Evolutionary conservation across 1,284 basidiomycete genomes (phyloP).

Genomic region (Ustilago cynodontis): DNA sequence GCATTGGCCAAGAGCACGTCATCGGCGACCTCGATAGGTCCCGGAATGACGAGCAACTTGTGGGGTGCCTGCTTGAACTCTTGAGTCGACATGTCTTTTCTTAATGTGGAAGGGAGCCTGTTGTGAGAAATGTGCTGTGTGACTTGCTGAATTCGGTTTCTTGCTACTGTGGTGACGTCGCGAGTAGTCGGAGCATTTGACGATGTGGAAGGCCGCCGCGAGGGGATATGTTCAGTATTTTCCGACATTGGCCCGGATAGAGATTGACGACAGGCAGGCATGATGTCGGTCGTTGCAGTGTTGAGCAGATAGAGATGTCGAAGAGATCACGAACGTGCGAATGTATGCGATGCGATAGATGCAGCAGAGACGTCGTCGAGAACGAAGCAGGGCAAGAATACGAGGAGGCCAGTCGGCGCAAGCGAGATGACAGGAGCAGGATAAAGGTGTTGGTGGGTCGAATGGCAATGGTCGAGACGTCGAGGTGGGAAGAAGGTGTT

Average conservation of each 20-base stretch:
- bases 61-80: slow-evolving; percentile 65
- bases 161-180: slow-evolving; percentile 31
- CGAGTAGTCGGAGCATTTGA: slow-evolving; percentile 5
- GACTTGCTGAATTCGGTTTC: slow-evolving; percentile 44
- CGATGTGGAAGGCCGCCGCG: slow-evolving; percentile 33
- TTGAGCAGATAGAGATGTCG: background rate
- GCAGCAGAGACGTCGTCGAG: background rate
- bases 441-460: background rate
- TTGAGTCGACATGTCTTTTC: slow-evolving; percentile 46
- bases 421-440: background rate
- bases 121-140: slow-evolving; percentile 38
- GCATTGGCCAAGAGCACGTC: slow-evolving; percentile 74
- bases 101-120: slow-evolving; percentile 52
- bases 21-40: slow-evolving; percentile 84
- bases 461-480: background rate
- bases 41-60: slow-evolving; percentile 76
- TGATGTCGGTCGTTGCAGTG: slow-evolving; percentile 4
- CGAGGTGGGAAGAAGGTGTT: slow-evolving; percentile 4
- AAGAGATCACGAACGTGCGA: too few species aligned
- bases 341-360: background rate
- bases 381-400: background rate
- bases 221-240: slow-evolving; percentile 19
- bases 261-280: slow-evolving; percentile 37
- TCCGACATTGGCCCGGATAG: slow-evolving; percentile 41
- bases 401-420: background rate